Evolutionary conservation across 352 stramenopile species (phyloP), one percentile per base, ranked within the genome.

Genomic region (Phytophthora sansomeana): DNA sequence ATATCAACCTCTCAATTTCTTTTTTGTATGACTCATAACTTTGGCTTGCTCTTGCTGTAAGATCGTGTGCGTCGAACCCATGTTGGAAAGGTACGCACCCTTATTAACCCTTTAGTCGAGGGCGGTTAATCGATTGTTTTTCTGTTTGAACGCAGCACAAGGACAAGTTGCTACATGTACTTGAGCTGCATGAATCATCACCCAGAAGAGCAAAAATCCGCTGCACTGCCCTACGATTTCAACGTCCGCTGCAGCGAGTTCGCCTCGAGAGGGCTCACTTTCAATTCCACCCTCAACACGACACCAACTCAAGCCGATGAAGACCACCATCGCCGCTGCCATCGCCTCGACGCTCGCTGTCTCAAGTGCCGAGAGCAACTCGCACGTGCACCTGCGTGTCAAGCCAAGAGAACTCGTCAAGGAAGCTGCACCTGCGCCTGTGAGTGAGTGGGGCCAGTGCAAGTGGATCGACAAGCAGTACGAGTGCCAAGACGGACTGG

Each of bases 401-500:
- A 55, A 21, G 21, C 7, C 24, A 30, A 56, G 19, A 19, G 49
- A 35, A 17, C 19, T 7, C 9, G 19, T 24, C 10, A 28, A 44
- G 14, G 33, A 42, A 16, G n/a, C 11, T 5, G 6, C 48, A 14
- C 9, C 14, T 8, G 7, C 14, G 29, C 21, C 44, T 4, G 43
- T 49, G 24, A 28, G n/a, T 11, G 44, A 63, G 30, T 63, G 43
- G 56, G 58, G 41, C 13, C 59, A 67, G 14, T 67, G 59, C 50
- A 61, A 67, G 32, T 67, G 59, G 59, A 62, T 61, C 50, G 59
- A 62, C 50, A 62, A 67, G 24, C 17, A 49, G 24, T 14, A 42
- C n/a, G 50, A 62, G 4, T 64, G 54, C 33, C 46, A n/a, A 5
- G n/a, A 38, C n/a, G 62, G 53, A 35, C 47, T 63, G 26, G 32